Conservation (phyloP, 2,329 filamentous ascomycete genomes). For the Grosmannia huntii region DNA sequence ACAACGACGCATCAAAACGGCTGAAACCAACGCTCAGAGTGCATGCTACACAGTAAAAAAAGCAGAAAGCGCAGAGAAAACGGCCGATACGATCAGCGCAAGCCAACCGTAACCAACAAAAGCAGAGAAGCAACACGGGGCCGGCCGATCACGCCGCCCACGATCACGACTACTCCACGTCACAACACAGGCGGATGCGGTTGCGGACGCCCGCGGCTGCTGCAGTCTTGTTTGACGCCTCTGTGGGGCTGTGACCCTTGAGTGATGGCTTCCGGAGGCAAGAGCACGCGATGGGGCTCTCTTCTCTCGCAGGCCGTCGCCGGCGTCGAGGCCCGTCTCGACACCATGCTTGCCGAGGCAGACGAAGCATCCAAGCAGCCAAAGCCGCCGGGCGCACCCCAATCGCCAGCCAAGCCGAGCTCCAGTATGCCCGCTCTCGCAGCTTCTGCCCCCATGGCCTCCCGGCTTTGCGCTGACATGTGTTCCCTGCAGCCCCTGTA, state of each 20-base stretch:
- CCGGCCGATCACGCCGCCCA: no score
- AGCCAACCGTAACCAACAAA: no score
- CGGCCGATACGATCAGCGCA: no score
- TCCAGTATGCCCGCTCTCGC: slow-evolving; percentile 15
- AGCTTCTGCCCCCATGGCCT: background rate
- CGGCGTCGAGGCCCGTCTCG: slow-evolving; percentile 83
- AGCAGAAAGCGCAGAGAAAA: no score
- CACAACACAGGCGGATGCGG: background rate
- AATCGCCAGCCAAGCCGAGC: slow-evolving; percentile 17
- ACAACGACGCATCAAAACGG: background rate
- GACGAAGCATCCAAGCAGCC: slow-evolving; percentile 30
- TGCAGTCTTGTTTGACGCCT: background rate
- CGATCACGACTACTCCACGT: background rate
- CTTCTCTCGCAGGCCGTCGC: slow-evolving; percentile 85
- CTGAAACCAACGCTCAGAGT: background rate
- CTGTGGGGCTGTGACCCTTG: background rate
- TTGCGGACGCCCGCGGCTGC: background rate
- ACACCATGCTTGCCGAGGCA: slow-evolving; percentile 79
- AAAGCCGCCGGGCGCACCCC: slow-evolving; percentile 8
- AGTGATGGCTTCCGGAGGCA: slow-evolving; percentile 36
- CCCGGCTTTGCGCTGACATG: slow-evolving; percentile 11
- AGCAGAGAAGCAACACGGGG: no score
- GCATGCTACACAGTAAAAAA: background rate
- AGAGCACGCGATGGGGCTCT: slow-evolving; percentile 58
- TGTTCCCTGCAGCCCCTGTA: slow-evolving; percentile 28